phyloP scores from a whole-genome alignment of 345 rosid genomes.

The Boechera retrofracta region DNA sequence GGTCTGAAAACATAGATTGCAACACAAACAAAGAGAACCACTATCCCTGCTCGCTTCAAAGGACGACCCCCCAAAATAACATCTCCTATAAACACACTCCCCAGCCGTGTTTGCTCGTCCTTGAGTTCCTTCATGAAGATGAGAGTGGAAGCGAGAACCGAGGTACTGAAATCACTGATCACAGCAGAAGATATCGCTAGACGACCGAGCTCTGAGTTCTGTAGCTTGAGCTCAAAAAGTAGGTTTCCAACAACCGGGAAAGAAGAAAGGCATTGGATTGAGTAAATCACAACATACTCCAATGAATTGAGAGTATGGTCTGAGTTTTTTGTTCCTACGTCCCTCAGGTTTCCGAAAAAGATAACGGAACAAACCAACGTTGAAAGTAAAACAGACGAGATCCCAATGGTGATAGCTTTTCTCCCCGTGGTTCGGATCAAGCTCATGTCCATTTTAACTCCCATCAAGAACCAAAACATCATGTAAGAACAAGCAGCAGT shows the following conservation, averaged over 20 bases:
- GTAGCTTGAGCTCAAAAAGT: constrained; percentile 56
- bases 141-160: constrained; percentile 6
- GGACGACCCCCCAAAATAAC: constrained; percentile 33
- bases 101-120: constrained; percentile 39
- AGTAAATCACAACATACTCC: constrained; percentile 33
- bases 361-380: constrained; percentile 34
- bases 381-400: constrained; percentile 46
- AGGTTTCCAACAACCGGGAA: constrained; percentile 55
- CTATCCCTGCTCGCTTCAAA: constrained; percentile 26
- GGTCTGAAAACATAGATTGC: constrained; percentile 43
- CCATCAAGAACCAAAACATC: constrained; percentile 60
- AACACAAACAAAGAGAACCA: constrained; percentile 34
- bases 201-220: constrained; percentile 62
- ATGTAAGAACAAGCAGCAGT: constrained; percentile 45
- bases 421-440: constrained; percentile 39
- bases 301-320: background rate
- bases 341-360: constrained; percentile 31
- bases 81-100: constrained; percentile 43
- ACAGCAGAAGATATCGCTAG: constrained; percentile 53
- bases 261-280: constrained; percentile 46
- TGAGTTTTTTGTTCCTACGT: constrained; percentile 22
- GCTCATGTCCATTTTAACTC: constrained; percentile 59
- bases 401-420: constrained; percentile 40
- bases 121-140: constrained; percentile 43
- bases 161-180: constrained; percentile 43